Conservation (phyloP, 495 filamentous ascomycete species). For the Neurospora sp. region DNA sequence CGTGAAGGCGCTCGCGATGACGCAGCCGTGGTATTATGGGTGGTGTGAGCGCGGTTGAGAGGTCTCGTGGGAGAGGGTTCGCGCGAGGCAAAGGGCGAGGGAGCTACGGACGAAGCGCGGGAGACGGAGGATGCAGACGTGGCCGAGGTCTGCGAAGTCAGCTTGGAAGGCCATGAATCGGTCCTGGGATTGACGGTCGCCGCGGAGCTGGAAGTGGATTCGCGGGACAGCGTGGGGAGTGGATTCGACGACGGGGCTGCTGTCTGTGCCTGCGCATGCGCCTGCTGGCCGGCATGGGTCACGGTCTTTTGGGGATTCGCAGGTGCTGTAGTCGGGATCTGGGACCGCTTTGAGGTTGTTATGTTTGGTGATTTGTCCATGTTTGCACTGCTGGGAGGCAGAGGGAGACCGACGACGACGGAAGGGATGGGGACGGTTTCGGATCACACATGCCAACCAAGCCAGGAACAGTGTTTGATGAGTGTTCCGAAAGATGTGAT, state of each 20-base stretch:
- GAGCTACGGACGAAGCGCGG: slow-evolving; percentile 29
- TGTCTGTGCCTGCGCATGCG: not conserved
- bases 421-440: slow-evolving; percentile 10
- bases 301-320: not conserved
- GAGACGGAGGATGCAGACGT: slow-evolving; percentile 26
- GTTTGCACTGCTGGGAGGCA: slow-evolving; percentile 12
- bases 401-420: not conserved
- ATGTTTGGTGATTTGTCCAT: slow-evolving; percentile 26
- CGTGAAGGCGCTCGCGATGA: not conserved
- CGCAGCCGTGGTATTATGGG: not conserved
- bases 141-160: slow-evolving; percentile 21
- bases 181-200: slow-evolving; percentile 36
- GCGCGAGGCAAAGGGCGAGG: slow-evolving; percentile 38
- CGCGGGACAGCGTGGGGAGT: slow-evolving; percentile 21
- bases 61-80: slow-evolving; percentile 41
- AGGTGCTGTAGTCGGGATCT: slow-evolving; percentile 1
- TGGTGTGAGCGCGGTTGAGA: slow-evolving; percentile 1
- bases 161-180: slow-evolving; percentile 21
- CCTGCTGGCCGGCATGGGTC: not conserved
- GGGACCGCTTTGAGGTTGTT: slow-evolving; percentile 3
- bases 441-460: slow-evolving; percentile 22
- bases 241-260: not conserved
- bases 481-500: slow-evolving; percentile 8
- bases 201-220: slow-evolving; percentile 24
- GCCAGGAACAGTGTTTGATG: slow-evolving; percentile 17